phyloP scores from a whole-genome alignment of 345 rosid genomes.

The Mallotus nudiflorus region DNA sequence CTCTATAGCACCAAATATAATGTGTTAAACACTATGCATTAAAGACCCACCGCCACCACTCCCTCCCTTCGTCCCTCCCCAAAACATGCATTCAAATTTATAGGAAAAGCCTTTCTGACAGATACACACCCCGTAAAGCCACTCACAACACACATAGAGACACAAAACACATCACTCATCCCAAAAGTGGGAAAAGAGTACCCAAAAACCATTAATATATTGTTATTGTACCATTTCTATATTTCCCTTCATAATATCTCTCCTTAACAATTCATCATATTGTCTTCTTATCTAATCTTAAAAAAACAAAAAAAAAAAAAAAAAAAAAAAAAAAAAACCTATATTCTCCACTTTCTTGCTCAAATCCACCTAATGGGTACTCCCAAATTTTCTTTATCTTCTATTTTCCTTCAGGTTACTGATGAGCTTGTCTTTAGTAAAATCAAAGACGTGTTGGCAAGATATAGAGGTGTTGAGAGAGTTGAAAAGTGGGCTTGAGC shows the following conservation, averaged over 20 bases:
- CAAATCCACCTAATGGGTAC: slow-evolving; percentile 19
- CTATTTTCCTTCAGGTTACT: slow-evolving; percentile 24
- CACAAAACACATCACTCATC: not conserved
- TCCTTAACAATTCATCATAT: too few species aligned
- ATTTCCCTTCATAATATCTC: not conserved
- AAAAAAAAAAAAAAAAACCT: too few species aligned
- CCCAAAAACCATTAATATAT: too few species aligned
- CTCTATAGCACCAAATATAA: too few species aligned
- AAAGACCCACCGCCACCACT: too few species aligned
- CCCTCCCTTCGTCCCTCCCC: too few species aligned
- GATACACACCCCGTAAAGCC: slow-evolving; percentile 29
- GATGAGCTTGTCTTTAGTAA: slow-evolving; percentile 14
- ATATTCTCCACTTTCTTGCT: not conserved
- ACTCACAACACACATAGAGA: slow-evolving; percentile 9
- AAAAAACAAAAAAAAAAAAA: too few species aligned
- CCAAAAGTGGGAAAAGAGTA: slow-evolving; percentile 2
- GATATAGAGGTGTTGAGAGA: slow-evolving; percentile 52
- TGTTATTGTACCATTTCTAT: not conserved
- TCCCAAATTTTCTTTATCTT: slow-evolving; percentile 22
- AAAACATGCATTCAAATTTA: too few species aligned
- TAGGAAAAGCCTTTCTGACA: slow-evolving; percentile 28
- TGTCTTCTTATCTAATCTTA: too few species aligned
- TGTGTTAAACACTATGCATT: too few species aligned
- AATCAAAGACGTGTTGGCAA: slow-evolving; percentile 61
- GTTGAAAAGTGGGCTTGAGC: slow-evolving; percentile 48